phyloP scores from a whole-genome alignment of 129 eudicot species.

The Saussurea involucrata region DNA sequence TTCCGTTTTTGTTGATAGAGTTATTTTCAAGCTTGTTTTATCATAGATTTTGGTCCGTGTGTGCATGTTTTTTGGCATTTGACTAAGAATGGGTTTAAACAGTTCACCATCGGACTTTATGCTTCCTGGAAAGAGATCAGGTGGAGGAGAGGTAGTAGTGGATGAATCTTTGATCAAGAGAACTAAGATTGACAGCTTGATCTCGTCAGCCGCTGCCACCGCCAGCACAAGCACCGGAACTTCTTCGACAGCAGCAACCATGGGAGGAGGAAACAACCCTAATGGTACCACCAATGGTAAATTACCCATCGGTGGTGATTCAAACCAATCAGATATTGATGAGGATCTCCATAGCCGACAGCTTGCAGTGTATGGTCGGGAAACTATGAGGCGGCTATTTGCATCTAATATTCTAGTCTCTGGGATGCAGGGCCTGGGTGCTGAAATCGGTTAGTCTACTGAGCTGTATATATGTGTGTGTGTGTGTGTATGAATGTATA shows the following conservation, averaged over 20 bases:
- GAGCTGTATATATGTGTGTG: neutral
- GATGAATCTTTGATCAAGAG: constrained; percentile 54
- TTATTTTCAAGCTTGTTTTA: neutral
- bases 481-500: neutral
- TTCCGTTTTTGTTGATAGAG: constrained; percentile 1
- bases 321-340: constrained; percentile 56
- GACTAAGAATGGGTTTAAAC: constrained; percentile 27
- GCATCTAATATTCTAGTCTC: constrained; percentile 79
- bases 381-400: constrained; percentile 83
- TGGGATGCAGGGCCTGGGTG: constrained; percentile 94
- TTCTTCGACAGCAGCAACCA: constrained; percentile 25
- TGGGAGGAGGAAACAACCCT: constrained; percentile 51
- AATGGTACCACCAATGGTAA: constrained; percentile 43
- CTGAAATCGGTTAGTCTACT: constrained; percentile 67
- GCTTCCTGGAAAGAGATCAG: constrained; percentile 93
- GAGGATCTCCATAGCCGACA: constrained; percentile 98
- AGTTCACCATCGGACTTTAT: constrained; percentile 80
- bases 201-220: constrained; percentile 35
- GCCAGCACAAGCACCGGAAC: constrained; percentile 33
- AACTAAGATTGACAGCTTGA: constrained; percentile 38
- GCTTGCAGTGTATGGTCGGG: constrained; percentile 94
- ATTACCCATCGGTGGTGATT: constrained; percentile 40
- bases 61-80: constrained; percentile 1
- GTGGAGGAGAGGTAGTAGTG: constrained; percentile 57
- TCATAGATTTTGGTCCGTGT: neutral